Base-by-base conservation (phyloP, 192 early-diverging fungal genomes). In the Phlyctochytrium arcticum region DNA sequence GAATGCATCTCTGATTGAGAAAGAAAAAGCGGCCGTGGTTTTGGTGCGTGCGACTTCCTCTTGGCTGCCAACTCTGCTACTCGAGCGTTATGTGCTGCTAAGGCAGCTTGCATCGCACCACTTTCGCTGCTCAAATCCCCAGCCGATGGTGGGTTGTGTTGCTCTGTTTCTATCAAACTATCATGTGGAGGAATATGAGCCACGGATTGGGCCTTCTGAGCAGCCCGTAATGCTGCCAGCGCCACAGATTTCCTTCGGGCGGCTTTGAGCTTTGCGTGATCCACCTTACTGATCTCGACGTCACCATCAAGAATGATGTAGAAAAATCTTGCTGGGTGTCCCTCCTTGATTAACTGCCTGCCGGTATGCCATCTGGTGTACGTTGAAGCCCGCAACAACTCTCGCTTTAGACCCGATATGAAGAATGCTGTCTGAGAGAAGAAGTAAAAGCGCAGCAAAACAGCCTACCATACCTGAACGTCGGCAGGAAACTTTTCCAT, bases 261-360 rank as follows among this genome's bases (percentile, higher is more conserved):
- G 39, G 15, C 54, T 24, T 56, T 65, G 37, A 65, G 23, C 30
- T 65, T 51, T 46, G 63, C 74, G 4, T 62, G 69, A 46, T 76
- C 67, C 31, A 72, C 55, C 23, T 60, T 64, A 36, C 62, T 68
- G 19, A 71, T 62, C 55, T 76, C 75, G 6, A 76, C 58, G 32
- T 76, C 75, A 6, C 75, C 75, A 48, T 76, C 75, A 8, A 76
- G 58, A 19, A 76, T 61, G 12, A 76, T 53, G 34, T 76, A 76
- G 48, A 71, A 76, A 15, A 51, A 39, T 34, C 59, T 57, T 12
- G 62, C 62, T 12, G 44, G 54, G 36, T 76, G 75, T 6, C 48
- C 49, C 36, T 76, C 75, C 21, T 67, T 62, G 32, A 72, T 33
- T 47, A 76, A 65, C 27, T 51, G 71, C 2, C 75, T 54, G 23